Base-by-base conservation (phyloP, 345 rosid genomes). In the Hibiscus syriacus region DNA sequence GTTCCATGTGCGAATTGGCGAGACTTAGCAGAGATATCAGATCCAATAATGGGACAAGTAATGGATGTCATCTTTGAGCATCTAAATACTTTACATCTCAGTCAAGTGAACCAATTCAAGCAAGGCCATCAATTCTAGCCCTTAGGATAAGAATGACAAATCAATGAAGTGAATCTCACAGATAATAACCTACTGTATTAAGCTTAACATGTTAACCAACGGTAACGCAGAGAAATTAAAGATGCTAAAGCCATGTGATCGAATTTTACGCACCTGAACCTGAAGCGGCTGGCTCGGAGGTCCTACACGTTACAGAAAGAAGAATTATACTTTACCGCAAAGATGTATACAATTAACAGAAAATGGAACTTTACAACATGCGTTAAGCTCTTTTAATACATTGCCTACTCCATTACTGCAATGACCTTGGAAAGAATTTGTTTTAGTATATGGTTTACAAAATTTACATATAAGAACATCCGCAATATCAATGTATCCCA, bases 201-300 rank as follows among this genome's bases (percentile, higher is more conserved):
- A 55, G 30, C 30, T n/a, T 26, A n/a, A 55, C 38, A 55, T 55
- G 11, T 27, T 27, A 32, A 55, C 36, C 30, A 6, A 55, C 27
- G 38, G 17, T 27, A 55, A 26, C 30, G 27, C 14, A 27, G 1
- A 26, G 36, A n/a, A 55, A 27, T 6, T 48, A 48, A 29, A 23
- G 62, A 53, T 12, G 6, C 39, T 19, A 23, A 57, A 41, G 36
- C 22, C 10, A 69, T n/a, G 29, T 1, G 19, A 55, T 55, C 26
- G 13, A 62, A 26, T 25, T 73, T 10, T 74, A 74, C 79, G 2
- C 79, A 87, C 92, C 92, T 54, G 87, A 78, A 70, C 25, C 32
- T 16, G 67, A 70, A 58, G 78, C 54, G 45, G 81, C 74, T 53
- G 78, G 84, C 41, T 80, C 87, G 1, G 80, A 77, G 54, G 88